These are phyloP conservation scores for Chlorella sorokiniana DNA, from an alignment of 139 green algal genomes.

Conservation along the genomic window DNA sequence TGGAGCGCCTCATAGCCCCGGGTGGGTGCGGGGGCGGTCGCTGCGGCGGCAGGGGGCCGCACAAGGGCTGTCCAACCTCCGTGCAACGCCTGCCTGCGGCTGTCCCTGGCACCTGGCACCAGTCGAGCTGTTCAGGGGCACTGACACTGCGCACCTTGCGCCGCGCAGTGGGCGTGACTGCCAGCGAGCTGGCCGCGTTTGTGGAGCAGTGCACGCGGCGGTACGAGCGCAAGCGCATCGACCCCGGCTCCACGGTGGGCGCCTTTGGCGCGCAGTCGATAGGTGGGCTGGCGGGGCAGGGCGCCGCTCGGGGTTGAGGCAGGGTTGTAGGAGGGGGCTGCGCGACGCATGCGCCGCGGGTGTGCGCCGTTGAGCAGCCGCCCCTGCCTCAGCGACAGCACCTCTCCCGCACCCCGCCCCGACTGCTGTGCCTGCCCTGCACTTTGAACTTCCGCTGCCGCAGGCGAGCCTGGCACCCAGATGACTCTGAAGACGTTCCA, in stretches of 20 bases:
- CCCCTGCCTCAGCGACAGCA: neutral
- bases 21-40: constrained; percentile 4
- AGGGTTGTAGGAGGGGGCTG: neutral
- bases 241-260: constrained; percentile 90
- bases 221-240: constrained; percentile 88
- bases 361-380: neutral
- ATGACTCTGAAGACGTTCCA: constrained; percentile 99
- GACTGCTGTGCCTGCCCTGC: neutral
- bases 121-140: too few species aligned
- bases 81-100: too few species aligned
- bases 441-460: neutral
- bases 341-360: neutral
- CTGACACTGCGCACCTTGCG: too few species aligned
- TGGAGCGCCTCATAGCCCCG: constrained; percentile 69
- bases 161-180: constrained; percentile 57
- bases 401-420: neutral
- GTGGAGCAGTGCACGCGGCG: constrained; percentile 50
- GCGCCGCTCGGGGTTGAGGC: neutral
- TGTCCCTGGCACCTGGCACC: too few species aligned
- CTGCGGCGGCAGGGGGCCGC: neutral
- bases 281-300: constrained; percentile 54
- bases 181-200: constrained; percentile 66
- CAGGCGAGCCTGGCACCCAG: constrained; percentile 95
- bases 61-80: neutral
- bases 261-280: constrained; percentile 95